Percentiles rank a stretch among this genome's conserved stretches.
Conservation (phyloP, 441 rosid genomes). For the Populus tomentosa region DNA sequence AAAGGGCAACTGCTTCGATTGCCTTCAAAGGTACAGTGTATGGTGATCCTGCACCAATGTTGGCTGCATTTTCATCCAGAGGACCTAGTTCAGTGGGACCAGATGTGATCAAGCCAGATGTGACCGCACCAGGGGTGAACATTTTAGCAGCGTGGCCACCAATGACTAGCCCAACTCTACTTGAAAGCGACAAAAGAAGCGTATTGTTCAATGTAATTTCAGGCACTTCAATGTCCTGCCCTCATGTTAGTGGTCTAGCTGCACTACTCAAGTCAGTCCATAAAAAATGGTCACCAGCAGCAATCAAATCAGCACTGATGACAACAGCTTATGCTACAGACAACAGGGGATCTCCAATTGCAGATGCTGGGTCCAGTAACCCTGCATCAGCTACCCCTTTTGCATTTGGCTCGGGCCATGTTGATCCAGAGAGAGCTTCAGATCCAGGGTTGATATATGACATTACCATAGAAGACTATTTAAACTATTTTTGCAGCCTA, state of each 20-base stretch:
- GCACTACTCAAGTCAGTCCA: constrained; percentile 72
- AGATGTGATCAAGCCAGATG: constrained; percentile 66
- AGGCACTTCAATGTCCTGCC: constrained; percentile 95
- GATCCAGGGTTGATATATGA: constrained; percentile 80
- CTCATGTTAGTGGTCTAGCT: constrained; percentile 83
- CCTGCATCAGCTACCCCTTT: constrained; percentile 76
- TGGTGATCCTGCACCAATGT: constrained; percentile 61
- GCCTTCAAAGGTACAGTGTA: constrained; percentile 55
- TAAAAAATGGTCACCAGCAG: constrained; percentile 67
- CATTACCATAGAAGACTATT: constrained; percentile 52
- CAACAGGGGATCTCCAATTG: constrained; percentile 57
- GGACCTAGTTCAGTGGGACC: constrained; percentile 72
- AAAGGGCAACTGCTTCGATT: constrained; percentile 49
- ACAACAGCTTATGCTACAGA: constrained; percentile 56
- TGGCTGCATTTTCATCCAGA: constrained; percentile 76
- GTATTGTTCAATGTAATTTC: constrained; percentile 63
- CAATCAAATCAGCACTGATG: constrained; percentile 90
- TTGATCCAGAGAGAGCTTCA: constrained; percentile 73
- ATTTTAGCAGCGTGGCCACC: constrained; percentile 79
- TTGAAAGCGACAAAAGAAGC: constrained; percentile 50
- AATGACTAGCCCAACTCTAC: constrained; percentile 52
- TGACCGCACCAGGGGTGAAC: constrained; percentile 73
- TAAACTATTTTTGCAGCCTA: constrained; percentile 56
- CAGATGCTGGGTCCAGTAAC: constrained; percentile 57
- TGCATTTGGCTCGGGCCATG: constrained; percentile 85